Evolutionary conservation across 2,329 filamentous ascomycete genomes (phyloP), one percentile per base, ranked within the genome.

Genomic region (Zelopaecilomyces penicillatus): DNA sequence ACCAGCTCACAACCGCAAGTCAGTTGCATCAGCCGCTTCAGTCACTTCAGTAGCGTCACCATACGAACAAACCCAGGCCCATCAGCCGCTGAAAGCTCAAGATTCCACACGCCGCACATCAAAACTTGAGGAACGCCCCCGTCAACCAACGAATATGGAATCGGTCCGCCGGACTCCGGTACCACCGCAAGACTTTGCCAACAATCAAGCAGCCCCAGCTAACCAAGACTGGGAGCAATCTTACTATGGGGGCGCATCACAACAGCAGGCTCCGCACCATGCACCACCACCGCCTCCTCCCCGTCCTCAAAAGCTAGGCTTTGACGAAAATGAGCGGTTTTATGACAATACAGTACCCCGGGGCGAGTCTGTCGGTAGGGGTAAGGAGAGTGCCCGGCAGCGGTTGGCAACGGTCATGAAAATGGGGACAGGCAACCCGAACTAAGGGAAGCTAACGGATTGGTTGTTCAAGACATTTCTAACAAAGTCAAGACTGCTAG

Each of bases 341-440:
- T 62, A 64, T 29, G 61, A 65, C 10, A 37, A 52, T 3, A 45
- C 50, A 19, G 19, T 19, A 36, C 51, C 61, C 4, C 46, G 54
- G 11, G 42, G 29, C 4, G 55, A 55, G 31, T 47, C 51, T 3
- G 37, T 44, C 1, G 53, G 53, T 6, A 46, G 50, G 9, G 49
- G 52, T 1, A 56, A 57, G 42, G 61, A 65, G 37, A 60, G 62
- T 27, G 56, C 61, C 7, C 50, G 63, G 44, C 57, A 64, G 47
- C 54, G 59, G 46, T 47, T 65, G 45, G 60, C 60, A 11, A 58
- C 56, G 39, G 58, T 59, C 4, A 63, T 64, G 61, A 58, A 59
- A 43, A 52, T 59, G 40, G 57, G 55, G 29, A 82, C 87, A 61
- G 88, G 87, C 30, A 41, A 29, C 3, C 30, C 36, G 37, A 30